These are phyloP conservation scores for Sophora flavescens DNA, from an alignment of 306 rosid genomes.

Conservation along the genomic window DNA sequence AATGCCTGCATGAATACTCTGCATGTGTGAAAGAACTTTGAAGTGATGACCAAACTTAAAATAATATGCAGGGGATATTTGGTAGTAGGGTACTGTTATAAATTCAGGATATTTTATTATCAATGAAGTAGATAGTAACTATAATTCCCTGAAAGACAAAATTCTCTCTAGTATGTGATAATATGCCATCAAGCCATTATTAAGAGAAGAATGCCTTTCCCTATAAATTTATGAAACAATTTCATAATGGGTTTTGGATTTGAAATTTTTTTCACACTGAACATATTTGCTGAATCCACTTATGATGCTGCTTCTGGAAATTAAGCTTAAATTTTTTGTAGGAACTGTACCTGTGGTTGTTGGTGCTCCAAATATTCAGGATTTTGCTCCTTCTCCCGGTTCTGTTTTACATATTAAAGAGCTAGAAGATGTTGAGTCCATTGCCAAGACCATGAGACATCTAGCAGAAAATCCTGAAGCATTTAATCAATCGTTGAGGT, in stretches of 20 bases:
- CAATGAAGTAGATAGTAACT: slow-evolving; percentile 1
- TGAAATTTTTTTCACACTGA: background rate
- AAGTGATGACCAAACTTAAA: background rate
- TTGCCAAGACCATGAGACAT: slow-evolving; percentile 77
- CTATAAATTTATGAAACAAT: background rate
- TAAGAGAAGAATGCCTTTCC: slow-evolving; percentile 20
- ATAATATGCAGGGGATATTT: slow-evolving; percentile 5
- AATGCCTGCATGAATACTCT: slow-evolving; percentile 18
- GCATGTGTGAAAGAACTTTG: slow-evolving; percentile 27
- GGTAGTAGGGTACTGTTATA: slow-evolving; percentile 1
- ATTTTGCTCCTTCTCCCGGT: slow-evolving; percentile 79
- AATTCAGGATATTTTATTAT: slow-evolving; percentile 1
- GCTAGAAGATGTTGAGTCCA: slow-evolving; percentile 67
- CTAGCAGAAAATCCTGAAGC: slow-evolving; percentile 86
- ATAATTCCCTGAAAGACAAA: slow-evolving; percentile 1
- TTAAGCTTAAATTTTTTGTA: slow-evolving; percentile 42
- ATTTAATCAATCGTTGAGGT: slow-evolving; percentile 83
- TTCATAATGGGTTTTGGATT: background rate
- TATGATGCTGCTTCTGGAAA: slow-evolving; percentile 38
- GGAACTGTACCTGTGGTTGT: slow-evolving; percentile 93
- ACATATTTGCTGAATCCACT: slow-evolving; percentile 24
- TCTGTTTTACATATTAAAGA: slow-evolving; percentile 82
- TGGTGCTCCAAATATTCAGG: slow-evolving; percentile 95
- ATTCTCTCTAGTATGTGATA: background rate
- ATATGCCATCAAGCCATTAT: background rate